A percentile compares a stretch with the other conserved stretches of the same genome.
These are phyloP conservation scores for Wickerhamiella azymoides DNA, from an alignment of 805 yeast species.

Conservation along the genomic window DNA sequence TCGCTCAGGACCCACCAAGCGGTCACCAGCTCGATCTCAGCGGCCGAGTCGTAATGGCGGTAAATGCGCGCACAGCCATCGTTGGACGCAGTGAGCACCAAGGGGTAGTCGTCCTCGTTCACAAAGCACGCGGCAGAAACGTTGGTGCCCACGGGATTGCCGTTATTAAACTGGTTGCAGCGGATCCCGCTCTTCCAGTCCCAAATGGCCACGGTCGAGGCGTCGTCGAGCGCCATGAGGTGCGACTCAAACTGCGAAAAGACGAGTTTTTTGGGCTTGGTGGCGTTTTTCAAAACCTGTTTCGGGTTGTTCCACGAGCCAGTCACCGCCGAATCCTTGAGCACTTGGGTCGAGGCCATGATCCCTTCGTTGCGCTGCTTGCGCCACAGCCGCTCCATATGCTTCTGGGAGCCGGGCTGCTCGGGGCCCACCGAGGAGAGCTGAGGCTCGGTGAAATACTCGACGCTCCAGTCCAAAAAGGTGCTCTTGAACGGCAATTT, in stretches of 20 bases:
- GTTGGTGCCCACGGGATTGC: conserved; percentile 75
- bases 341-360: conserved; percentile 79
- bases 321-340: conserved; percentile 63
- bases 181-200: conserved; percentile 62
- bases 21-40: conserved; percentile 49
- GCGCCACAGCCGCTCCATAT: conserved; percentile 74
- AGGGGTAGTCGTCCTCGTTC: conserved; percentile 85
- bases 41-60: conserved; percentile 51
- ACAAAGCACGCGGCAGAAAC: conserved; percentile 75
- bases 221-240: conserved; percentile 66
- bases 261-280: conserved; percentile 32
- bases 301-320: conserved; percentile 76
- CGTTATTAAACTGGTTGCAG: conserved; percentile 60
- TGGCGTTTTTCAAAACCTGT: conserved; percentile 42
- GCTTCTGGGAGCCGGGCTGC: conserved; percentile 83
- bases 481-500: conserved; percentile 24
- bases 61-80: conserved; percentile 90
- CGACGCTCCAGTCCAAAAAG: conserved; percentile 40
- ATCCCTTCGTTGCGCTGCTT: conserved; percentile 77
- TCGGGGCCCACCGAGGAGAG: conserved; percentile 73
- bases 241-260: conserved; percentile 88
- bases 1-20: conserved; percentile 93
- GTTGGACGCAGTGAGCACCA: conserved; percentile 74
- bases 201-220: conserved; percentile 72
- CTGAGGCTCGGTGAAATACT: conserved; percentile 93